These are phyloP conservation scores for Curvularia hawaiiensis DNA, from an alignment of 2,329 filamentous ascomycete genomes.

Conservation along the genomic window DNA sequence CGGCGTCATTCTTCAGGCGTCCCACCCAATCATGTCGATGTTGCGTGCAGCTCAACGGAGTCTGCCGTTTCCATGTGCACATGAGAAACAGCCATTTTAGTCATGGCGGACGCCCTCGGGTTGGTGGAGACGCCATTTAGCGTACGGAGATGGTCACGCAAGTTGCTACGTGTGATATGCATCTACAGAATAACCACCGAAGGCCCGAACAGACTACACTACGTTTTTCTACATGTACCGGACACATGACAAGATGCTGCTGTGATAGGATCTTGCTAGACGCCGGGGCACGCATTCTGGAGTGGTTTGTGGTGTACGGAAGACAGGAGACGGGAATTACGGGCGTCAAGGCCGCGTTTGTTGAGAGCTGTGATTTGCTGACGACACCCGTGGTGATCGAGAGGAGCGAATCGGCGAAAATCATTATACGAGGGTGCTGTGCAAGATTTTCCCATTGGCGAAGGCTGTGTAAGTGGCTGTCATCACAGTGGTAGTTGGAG, in stretches of 20 bases:
- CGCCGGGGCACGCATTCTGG: not conserved
- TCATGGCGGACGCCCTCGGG: conserved; percentile 1
- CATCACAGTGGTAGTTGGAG: not conserved
- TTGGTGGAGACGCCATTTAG: not conserved
- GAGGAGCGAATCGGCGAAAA: conserved; percentile 2
- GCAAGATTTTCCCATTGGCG: not conserved
- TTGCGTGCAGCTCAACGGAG: conserved; percentile 1
- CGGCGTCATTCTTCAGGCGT: conserved; percentile 7
- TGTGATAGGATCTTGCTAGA: not conserved
- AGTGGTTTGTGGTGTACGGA: conserved; percentile 1
- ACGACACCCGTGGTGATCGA: conserved; percentile 4
- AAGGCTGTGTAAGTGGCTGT: not conserved
- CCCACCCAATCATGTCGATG: conserved; percentile 15
- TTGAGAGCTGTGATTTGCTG: conserved; percentile 11
- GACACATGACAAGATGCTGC: not conserved
- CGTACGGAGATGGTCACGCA: conserved; percentile 1
- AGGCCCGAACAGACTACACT: not conserved
- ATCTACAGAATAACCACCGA: not conserved
- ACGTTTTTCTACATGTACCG: not conserved
- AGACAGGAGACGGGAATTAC: not conserved
- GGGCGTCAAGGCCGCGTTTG: conserved; percentile 7
- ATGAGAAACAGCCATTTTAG: conserved; percentile 10
- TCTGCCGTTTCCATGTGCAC: conserved; percentile 12
- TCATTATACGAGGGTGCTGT: not conserved
- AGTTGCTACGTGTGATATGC: not conserved